These are phyloP conservation scores for Naganishia randhawae DNA, from an alignment of 768 basidiomycete genomes.

Conservation along the genomic window DNA sequence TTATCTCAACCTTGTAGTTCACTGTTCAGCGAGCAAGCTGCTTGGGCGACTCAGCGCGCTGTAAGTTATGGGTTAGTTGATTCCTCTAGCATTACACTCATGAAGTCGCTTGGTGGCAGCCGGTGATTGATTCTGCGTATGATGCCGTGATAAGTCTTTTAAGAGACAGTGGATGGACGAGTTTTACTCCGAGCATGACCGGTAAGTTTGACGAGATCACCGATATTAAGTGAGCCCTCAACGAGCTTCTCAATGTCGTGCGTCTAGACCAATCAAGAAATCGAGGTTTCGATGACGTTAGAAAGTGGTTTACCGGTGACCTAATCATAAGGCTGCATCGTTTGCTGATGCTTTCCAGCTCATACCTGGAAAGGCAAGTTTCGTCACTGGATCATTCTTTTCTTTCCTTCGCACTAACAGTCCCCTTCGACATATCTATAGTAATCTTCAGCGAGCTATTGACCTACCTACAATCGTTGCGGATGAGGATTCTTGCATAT, in stretches of 20 bases:
- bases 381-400: conserved; percentile 26
- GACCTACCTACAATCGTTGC: conserved; percentile 79
- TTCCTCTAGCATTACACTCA: not conserved
- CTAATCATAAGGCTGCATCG: conserved; percentile 79
- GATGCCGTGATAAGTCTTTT: conserved; percentile 6
- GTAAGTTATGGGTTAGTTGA: conserved; percentile 22
- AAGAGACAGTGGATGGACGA: conserved; percentile 14
- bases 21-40: conserved; percentile 42
- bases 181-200: not conserved
- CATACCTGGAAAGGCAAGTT: conserved; percentile 55
- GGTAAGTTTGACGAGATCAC: not conserved
- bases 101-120: not conserved
- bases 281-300: conserved; percentile 8
- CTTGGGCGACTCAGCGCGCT: conserved; percentile 42
- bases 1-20: not conserved
- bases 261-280: conserved; percentile 2
- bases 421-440: not conserved
- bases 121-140: conserved; percentile 13
- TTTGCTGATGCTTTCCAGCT: conserved; percentile 55
- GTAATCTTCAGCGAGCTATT: conserved; percentile 69
- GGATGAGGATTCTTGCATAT: conserved; percentile 77
- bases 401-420: not conserved
- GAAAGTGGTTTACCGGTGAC: conserved; percentile 80
- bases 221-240: not conserved
- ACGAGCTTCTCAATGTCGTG: not conserved